Evolutionary conservation across 78 protist species (phyloP).

Genomic region (Protostelium mycophagum): DNA sequence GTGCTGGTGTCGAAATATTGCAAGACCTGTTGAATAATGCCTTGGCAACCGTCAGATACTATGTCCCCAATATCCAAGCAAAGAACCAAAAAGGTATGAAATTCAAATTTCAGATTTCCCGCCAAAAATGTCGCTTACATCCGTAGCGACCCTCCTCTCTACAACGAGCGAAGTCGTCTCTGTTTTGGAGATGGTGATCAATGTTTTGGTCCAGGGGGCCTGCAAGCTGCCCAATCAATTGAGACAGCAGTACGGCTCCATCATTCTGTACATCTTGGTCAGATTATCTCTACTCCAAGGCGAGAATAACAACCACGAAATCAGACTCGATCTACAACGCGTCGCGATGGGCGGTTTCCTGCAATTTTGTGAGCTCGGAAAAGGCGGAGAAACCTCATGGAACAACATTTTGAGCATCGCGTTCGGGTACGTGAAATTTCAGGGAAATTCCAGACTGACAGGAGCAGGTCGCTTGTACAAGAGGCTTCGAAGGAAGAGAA

Average conservation of each 20-base stretch:
- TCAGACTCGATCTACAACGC: too few relatives aligned
- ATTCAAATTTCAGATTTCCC: background rate
- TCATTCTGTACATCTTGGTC: background rate
- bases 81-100: background rate
- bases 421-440: too few relatives aligned
- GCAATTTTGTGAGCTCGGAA: too few relatives aligned
- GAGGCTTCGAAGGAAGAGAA: background rate
- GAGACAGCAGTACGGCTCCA: background rate
- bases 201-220: background rate
- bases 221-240: background rate
- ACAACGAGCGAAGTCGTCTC: background rate
- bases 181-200: background rate
- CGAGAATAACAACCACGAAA: background rate
- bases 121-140: too few relatives aligned
- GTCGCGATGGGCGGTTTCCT: too few relatives aligned
- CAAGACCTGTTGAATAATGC: background rate
- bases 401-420: too few relatives aligned
- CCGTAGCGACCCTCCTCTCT: background rate
- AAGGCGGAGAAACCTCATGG: too few relatives aligned
- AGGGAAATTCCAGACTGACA: too few relatives aligned
- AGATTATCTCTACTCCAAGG: background rate
- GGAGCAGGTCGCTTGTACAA: too few relatives aligned
- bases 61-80: background rate
- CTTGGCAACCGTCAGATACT: background rate
- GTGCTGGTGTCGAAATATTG: background rate